Base-by-base conservation (phyloP, 371 early-diverging fungal genomes). In the Actinomortierella wolfii region DNA sequence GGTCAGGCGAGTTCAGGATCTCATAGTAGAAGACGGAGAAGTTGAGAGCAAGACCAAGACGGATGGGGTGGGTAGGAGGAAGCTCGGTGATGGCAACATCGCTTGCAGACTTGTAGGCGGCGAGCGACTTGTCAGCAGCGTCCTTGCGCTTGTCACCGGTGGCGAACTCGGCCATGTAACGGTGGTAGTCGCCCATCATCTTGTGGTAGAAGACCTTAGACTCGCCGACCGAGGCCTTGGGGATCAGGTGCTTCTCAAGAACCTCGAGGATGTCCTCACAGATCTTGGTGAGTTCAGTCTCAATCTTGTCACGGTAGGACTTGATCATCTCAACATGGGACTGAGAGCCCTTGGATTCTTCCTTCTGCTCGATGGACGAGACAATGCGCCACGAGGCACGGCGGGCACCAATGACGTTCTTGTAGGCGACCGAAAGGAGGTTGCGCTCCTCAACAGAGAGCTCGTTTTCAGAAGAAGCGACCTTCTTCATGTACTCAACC, bases 1-100 rank as follows among this genome's bases (percentile, higher is more conserved):
- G 92, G 81, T 97, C 98, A 56, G 97, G 95, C 39, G 97, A 94
- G 88, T 98, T 99, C 76, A 97, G 86, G 77, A 99, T 99, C 86
- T 99, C 99, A 81, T 98, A 99, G 91, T 97, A 97, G 86, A 99
- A 99, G 43, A 99, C 99, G n/a, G 99, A 99, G 86, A 97, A 99
- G 93, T 99, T 99, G 74, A 99, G 88, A 59, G 98, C 97, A 61
- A 99, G 90, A 54, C 99, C 99, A 49, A 99, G 92, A 66, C 99
- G 96, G 77, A 99, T 97, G 52, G 99, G 99, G 85, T 99, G 98
- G 54, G 99, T 99, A 44, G 97, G 92, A 34, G 97, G 90, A 18
- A 99, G 86, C 66, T 95, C 93, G 29, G 91, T 92, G 77, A 91
- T 89, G 63, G 99, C 98, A 81, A 96, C 88, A 59, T 90, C 96